phyloP scores from a whole-genome alignment of 1,284 basidiomycete genomes.

The Cryptococcus sp. region DNA sequence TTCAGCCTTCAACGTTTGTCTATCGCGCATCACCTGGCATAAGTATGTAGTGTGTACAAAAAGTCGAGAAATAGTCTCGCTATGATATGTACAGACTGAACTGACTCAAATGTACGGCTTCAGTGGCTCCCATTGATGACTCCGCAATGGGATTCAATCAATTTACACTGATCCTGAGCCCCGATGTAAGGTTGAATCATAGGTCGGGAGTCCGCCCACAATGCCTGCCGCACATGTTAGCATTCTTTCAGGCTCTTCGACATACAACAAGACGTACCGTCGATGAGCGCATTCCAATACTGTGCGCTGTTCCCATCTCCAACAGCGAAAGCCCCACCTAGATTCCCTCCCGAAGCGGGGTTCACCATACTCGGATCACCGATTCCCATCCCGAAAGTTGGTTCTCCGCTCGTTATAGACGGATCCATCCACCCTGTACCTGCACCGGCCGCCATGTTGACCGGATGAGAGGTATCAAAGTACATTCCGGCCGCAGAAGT shows the following conservation, averaged over 20 bases:
- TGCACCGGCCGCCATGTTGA: not conserved
- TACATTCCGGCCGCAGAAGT: conserved; percentile 1
- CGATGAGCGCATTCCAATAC: conserved; percentile 42
- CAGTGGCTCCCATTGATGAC: no score
- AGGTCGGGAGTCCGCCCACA: conserved; percentile 15
- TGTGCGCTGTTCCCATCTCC: conserved; percentile 28
- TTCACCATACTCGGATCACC: not conserved
- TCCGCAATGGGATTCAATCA: no score
- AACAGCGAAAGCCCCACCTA: conserved; percentile 2
- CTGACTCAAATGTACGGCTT: no score
- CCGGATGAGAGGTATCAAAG: conserved; percentile 4
- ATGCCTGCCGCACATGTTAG: conserved; percentile 11
- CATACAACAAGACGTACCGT: conserved; percentile 27
- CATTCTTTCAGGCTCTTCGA: not conserved
- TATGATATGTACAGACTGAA: no score
- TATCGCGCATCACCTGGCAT: no score
- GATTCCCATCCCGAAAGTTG: conserved; percentile 12
- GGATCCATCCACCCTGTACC: conserved; percentile 21
- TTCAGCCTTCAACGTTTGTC: no score
- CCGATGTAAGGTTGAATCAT: conserved; percentile 9
- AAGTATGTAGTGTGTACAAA: no score
- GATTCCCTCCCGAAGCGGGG: not conserved
- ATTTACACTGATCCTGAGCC: no score
- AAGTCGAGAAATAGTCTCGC: no score
- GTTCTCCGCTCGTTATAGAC: conserved; percentile 4